Base-by-base conservation (phyloP, 192 early-diverging fungal genomes). In the Podochytrium sp. region DNA sequence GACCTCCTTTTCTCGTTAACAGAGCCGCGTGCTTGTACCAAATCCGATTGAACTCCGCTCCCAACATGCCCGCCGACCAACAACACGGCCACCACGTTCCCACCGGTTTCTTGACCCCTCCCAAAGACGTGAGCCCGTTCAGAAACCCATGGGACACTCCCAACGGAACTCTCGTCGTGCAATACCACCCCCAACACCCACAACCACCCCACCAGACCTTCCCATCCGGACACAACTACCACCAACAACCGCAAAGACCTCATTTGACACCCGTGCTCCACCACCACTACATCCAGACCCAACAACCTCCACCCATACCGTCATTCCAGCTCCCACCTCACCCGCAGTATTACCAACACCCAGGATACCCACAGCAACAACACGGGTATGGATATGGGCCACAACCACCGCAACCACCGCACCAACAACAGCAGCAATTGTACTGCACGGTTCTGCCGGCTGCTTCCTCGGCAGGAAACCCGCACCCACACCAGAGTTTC, bases 41-140 rank as follows among this genome's bases (percentile, higher is more conserved):
- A 47, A 38, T 2, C 56, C 43, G 38, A 16, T 25, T 64, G 47
- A 14, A 49, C 1, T 20, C 35, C 6, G 40, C 20, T 12, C 53
- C 42, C 20, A 18, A n/a, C 6, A 65, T 51, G 6, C 25, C 18
- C 16, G 10, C 42, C 1, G 42, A 50, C 51, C 23, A 47, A 37
- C 20, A n/a, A 5, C 23, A 12, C 29, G 33, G 35, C 12, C 25
- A 50, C 29, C 12, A 18, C 23, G 29, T 14, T 1, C 12, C 35
- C 14, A 20, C 57, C 6, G 62, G 72, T n/a, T 32, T 65, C 3
- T 16, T 65, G 5, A 74, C 72, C 16, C 72, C 72, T 1, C 72
- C 72, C 2, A 74, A 74, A 51, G 72, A 74, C 30, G 39, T 50
- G 2, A 74, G 66, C 38, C 43, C 63, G 20, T 68, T 68, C 37